A percentile compares a stretch with the other conserved stretches of the same genome.
phyloP scores from a whole-genome alignment of 192 early-diverging fungal species.

The Fimicolochytrium jonesii region DNA sequence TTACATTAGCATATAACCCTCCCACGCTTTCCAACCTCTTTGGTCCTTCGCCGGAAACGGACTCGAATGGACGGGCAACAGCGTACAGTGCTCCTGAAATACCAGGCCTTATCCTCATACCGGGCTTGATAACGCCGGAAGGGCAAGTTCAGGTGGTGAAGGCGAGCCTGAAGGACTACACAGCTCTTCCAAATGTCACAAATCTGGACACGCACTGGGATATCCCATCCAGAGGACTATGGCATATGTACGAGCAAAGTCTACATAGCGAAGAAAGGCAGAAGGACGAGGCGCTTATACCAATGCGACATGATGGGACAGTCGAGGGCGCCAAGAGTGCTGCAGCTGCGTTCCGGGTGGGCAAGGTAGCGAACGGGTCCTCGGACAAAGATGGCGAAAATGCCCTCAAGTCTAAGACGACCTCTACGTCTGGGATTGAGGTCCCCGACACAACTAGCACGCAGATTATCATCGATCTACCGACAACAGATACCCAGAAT shows the following conservation, averaged over 20 bases:
- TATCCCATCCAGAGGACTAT: conserved; percentile 58
- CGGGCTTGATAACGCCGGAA: conserved; percentile 64
- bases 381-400: no score
- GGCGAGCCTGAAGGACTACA: conserved; percentile 71
- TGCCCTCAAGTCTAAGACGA: no score
- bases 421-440: no score
- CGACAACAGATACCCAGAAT: conserved; percentile 28
- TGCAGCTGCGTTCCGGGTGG: not conserved
- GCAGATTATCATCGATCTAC: conserved; percentile 40
- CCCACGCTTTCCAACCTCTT: not conserved
- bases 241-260: conserved; percentile 47
- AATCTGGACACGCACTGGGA: conserved; percentile 88
- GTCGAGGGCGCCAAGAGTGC: not conserved
- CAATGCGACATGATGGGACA: conserved; percentile 1
- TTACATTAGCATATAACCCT: not conserved
- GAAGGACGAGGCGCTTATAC: not conserved
- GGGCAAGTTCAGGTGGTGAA: conserved; percentile 68
- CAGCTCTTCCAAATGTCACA: conserved; percentile 72
- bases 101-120: conserved; percentile 76
- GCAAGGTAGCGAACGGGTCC: no score
- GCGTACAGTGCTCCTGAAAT: conserved; percentile 37
- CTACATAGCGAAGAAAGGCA: not conserved
- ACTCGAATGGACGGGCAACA: not conserved
- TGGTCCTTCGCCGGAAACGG: not conserved
- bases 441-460: no score